Conservation (phyloP, 2,329 filamentous ascomycete species). For the Exophiala bonariae region DNA sequence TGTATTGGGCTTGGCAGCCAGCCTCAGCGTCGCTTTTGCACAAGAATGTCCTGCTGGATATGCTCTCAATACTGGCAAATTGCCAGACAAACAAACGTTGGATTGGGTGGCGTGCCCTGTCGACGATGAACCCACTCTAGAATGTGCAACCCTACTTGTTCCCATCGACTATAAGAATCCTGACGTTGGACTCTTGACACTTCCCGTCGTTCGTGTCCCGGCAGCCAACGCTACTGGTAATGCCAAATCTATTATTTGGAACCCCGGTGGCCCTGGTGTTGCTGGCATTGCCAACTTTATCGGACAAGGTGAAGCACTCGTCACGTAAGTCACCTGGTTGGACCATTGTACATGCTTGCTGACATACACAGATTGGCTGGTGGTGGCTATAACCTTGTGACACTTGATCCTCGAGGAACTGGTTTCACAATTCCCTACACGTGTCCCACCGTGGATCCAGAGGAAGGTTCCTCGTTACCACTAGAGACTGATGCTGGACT, state of each 20-base stretch:
- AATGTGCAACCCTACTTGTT: slow-evolving; percentile 24
- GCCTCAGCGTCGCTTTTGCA: not conserved
- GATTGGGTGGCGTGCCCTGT: slow-evolving; percentile 9
- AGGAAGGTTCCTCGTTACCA: not conserved
- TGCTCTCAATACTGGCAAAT: not conserved
- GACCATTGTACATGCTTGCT: not conserved
- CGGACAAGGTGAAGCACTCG: not conserved
- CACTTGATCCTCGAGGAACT: slow-evolving; percentile 34
- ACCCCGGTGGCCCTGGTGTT: slow-evolving; percentile 15
- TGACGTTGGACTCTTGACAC: slow-evolving; percentile 15
- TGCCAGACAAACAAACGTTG: slow-evolving; percentile 5
- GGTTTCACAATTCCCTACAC: slow-evolving; percentile 13
- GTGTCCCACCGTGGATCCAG: slow-evolving; percentile 1
- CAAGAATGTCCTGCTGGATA: slow-evolving; percentile 8
- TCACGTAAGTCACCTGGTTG: slow-evolving; percentile 1
- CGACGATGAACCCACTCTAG: not conserved
- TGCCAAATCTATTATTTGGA: slow-evolving; percentile 22
- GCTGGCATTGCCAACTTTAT: slow-evolving; percentile 6
- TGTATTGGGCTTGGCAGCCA: not conserved
- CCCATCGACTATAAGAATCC: slow-evolving; percentile 26
- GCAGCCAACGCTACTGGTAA: slow-evolving; percentile 13
- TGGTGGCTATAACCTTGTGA: slow-evolving; percentile 29
- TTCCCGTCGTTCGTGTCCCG: slow-evolving; percentile 26
- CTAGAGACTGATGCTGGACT: slow-evolving; percentile 2
- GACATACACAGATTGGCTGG: slow-evolving; percentile 7